phyloP scores from a whole-genome alignment of 441 rosid species.

The Populus hybrid region DNA sequence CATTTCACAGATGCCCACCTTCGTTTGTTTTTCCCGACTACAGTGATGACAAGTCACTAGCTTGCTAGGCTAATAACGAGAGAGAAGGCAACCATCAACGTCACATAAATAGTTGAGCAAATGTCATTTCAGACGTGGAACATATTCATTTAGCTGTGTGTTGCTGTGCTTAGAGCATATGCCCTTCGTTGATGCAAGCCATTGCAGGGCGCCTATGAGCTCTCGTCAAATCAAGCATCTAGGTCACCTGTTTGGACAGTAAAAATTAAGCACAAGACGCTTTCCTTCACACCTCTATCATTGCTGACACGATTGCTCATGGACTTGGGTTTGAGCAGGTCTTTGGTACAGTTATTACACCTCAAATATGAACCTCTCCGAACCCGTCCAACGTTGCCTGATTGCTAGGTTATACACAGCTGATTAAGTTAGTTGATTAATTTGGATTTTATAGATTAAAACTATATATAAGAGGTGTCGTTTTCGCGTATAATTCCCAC shows the following conservation, averaged over 20 bases:
- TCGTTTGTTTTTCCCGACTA: background rate
- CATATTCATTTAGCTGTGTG: background rate
- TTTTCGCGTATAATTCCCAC: too few species aligned
- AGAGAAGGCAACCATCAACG: background rate
- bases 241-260: background rate
- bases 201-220: too few species aligned
- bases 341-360: too few species aligned
- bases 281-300: background rate
- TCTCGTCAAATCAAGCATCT: background rate
- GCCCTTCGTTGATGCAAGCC: too few species aligned
- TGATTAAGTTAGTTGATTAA: too few species aligned
- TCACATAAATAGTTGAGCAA: background rate
- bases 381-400: too few species aligned
- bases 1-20: background rate
- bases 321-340: too few species aligned
- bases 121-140: constrained; percentile 4
- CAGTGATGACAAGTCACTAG: background rate
- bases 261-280: background rate
- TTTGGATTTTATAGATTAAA: too few species aligned
- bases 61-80: background rate
- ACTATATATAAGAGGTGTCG: too few species aligned
- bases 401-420: too few species aligned
- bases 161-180: background rate
- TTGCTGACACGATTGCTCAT: too few species aligned
- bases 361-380: too few species aligned